These are phyloP conservation scores for Pichia sp. DNA, from an alignment of 1,139 yeast genomes.

Conservation along the genomic window DNA sequence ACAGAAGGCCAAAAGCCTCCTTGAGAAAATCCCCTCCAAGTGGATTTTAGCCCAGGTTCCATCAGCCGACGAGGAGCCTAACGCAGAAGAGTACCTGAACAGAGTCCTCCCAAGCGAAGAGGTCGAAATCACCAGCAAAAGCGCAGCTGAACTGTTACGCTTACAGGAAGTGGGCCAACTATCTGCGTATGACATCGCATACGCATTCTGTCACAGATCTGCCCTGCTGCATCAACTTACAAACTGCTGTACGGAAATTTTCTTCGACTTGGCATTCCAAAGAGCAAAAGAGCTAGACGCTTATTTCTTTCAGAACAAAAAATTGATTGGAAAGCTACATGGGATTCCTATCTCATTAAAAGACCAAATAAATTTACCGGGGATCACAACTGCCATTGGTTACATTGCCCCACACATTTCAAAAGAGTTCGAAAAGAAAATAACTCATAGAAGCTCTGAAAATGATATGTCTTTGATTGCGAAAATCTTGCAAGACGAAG, in stretches of 20 bases:
- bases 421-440: constrained; percentile 26
- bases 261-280: constrained; percentile 37
- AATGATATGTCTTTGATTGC: constrained; percentile 38
- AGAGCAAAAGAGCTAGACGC: constrained; percentile 47
- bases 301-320: constrained; percentile 34
- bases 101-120: constrained; percentile 32
- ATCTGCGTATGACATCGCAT: constrained; percentile 42
- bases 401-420: constrained; percentile 36
- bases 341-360: constrained; percentile 65
- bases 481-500: constrained; percentile 39
- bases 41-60: constrained; percentile 25
- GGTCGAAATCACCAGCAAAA: constrained; percentile 22
- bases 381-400: constrained; percentile 44
- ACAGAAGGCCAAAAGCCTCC: constrained; percentile 22
- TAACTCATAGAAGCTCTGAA: constrained; percentile 17
- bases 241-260: constrained; percentile 42
- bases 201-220: constrained; percentile 55
- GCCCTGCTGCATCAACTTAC: constrained; percentile 56
- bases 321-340: constrained; percentile 52
- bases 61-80: constrained; percentile 30
- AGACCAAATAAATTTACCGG: constrained; percentile 48
- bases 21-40: constrained; percentile 29
- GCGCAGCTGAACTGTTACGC: constrained; percentile 14
- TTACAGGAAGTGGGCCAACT: constrained; percentile 32
- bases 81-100: constrained; percentile 23